A percentile compares a stretch with the other conserved stretches of the same genome.
phyloP scores from a whole-genome alignment of 768 basidiomycete genomes.

The Leccinum broughii region DNA sequence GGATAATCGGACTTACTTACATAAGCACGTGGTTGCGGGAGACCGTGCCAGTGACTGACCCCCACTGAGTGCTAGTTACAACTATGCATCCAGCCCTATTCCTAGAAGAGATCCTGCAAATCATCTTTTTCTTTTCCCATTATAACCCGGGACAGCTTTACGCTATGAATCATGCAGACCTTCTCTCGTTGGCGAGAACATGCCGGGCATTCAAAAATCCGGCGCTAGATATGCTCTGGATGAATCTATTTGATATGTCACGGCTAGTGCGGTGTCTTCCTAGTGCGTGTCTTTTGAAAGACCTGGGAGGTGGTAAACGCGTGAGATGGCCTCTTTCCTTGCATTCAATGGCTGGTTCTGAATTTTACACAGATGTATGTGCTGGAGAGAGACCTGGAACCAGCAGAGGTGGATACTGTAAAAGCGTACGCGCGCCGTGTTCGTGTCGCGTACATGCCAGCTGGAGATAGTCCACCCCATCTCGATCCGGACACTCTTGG shows the following conservation, averaged over 20 bases:
- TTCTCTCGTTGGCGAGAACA: slow-evolving; percentile 1
- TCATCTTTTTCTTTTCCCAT: background rate
- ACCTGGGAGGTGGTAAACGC: no score
- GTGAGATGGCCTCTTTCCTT: no score
- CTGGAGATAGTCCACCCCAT: background rate
- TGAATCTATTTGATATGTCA: background rate
- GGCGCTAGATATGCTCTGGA: background rate
- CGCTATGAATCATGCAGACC: background rate
- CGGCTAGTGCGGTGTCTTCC: slow-evolving; percentile 1
- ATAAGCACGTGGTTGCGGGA: no score
- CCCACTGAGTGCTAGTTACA: no score
- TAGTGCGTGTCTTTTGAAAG: no score
- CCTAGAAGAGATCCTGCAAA: background rate
- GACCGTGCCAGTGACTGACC: no score
- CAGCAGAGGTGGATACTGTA: background rate
- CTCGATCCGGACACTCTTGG: background rate
- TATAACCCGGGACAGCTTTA: background rate
- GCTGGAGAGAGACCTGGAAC: background rate
- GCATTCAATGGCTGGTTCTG: no score
- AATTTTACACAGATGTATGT: background rate
- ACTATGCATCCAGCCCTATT: slow-evolving; percentile 2
- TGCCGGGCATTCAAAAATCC: background rate
- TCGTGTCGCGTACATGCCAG: background rate
- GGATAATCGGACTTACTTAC: no score
- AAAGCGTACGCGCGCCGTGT: slow-evolving; percentile 1